Base-by-base conservation (phyloP, 148 eudicot genomes). In the Nyssa sinensis region DNA sequence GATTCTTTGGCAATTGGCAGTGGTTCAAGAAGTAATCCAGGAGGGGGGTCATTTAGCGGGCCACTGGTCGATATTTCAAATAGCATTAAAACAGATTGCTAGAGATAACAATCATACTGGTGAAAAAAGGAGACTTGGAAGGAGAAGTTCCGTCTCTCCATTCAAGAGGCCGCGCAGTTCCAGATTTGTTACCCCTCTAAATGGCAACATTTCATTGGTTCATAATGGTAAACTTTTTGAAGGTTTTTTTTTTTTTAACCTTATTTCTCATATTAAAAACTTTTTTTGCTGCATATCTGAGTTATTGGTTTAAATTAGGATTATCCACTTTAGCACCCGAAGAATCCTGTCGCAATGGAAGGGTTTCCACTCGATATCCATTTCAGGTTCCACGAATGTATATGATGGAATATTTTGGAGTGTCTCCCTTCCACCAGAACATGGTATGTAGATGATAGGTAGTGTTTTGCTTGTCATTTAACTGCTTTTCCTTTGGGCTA, bases 151-250 rank as follows among this genome's bases (percentile, higher is more conserved):
- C 57, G 71, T 71, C 44, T 86, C 96, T 73, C 85, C 98, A 74
- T 95, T 95, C 81, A 95, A 92, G 86, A 92, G 80, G 86, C 98
- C 98, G 62, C 86, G 96, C 7, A 83, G 31, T 82, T 87, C 93
- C 74, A 87, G 78, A 84, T 90, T 90, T 70, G 70, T 83, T 37
- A 81, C 89, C 75, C 94, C 98, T 47, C 62, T 92, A 57, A 90
- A 79, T 73, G 66, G 53, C 64, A 83, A 78, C 33, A 57, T 64
- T 29, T 60, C 75, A 25, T 41, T 64, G 29, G 81, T 72, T 57
- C 64, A 83, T 64, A 83, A 64, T 75, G 98, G 96, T 90, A 86
- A 79, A 74, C n/a, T n/a, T 74, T 64, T 61, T 73, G 53, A 66
- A 28, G 9, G 16, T 51, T 25, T 23, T 70, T 51, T 31, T 75